These are phyloP conservation scores for Paramecium bursaria DNA, from an alignment of 73 alveolate species.

Conservation along the genomic window DNA sequence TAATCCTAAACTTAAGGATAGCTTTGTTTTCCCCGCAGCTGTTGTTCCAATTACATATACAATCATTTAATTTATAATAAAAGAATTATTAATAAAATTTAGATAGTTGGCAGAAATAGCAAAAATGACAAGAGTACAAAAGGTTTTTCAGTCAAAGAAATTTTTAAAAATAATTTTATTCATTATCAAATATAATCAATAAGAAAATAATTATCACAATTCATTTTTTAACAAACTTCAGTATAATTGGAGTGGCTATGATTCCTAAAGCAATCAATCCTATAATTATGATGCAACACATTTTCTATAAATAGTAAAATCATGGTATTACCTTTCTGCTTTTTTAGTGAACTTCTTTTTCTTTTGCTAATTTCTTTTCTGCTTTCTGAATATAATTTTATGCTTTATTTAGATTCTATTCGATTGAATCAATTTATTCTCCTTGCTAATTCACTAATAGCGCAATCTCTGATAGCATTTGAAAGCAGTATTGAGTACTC, in stretches of 20 bases:
- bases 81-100: no score
- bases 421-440: slow-evolving; percentile 3
- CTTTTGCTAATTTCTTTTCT: slow-evolving; percentile 10
- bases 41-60: slow-evolving; percentile 85
- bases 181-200: no score
- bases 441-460: slow-evolving; percentile 32
- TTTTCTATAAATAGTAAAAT: slow-evolving; percentile 1
- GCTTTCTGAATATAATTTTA: slow-evolving; percentile 18
- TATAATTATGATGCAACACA: slow-evolving; percentile 25
- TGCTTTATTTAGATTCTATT: slow-evolving; percentile 45
- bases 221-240: slow-evolving; percentile 28
- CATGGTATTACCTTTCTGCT: slow-evolving; percentile 7
- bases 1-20: slow-evolving; percentile 81
- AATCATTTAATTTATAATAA: no score
- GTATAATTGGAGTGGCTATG: slow-evolving; percentile 7
- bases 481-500: slow-evolving; percentile 49
- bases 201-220: no score
- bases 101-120: no score
- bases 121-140: no score
- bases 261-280: slow-evolving; percentile 50
- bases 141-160: no score
- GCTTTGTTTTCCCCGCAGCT: slow-evolving; percentile 89
- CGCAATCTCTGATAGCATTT: slow-evolving; percentile 51
- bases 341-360: slow-evolving; percentile 13
- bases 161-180: no score